These are phyloP conservation scores for Talaromyces sp. DNA, from an alignment of 2,329 filamentous ascomycete genomes.

Conservation along the genomic window DNA sequence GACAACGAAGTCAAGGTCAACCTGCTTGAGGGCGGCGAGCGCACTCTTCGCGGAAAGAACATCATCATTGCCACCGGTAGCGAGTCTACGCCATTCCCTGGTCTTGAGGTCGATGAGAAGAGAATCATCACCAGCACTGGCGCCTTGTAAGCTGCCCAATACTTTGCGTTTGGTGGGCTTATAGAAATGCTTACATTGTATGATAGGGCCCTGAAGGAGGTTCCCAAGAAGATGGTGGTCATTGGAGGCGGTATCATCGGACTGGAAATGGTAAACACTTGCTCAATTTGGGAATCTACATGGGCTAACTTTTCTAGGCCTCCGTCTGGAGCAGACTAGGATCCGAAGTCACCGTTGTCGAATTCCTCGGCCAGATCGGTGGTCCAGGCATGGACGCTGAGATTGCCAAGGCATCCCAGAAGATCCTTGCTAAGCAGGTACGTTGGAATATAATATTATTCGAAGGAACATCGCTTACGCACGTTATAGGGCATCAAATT, in stretches of 20 bases:
- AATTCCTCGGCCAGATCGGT: constrained; percentile 93
- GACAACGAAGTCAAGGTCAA: constrained; percentile 90
- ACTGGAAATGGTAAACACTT: constrained; percentile 74
- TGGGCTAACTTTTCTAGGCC: constrained; percentile 39
- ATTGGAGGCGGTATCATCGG: constrained; percentile 99
- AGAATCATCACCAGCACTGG: constrained; percentile 95
- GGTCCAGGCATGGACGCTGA: constrained; percentile 96
- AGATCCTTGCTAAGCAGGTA: constrained; percentile 83
- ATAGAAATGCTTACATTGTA: background rate
- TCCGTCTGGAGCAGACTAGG: constrained; percentile 96
- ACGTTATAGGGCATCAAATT: constrained; percentile 73
- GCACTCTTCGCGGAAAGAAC: constrained; percentile 84
- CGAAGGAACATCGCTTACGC: background rate
- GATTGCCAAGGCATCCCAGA: constrained; percentile 85
- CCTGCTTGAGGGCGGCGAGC: constrained; percentile 86
- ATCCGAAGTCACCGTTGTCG: constrained; percentile 91
- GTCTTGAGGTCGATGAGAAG: constrained; percentile 94
- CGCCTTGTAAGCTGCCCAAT: constrained; percentile 53
- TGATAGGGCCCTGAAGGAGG: constrained; percentile 63
- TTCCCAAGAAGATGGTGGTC: constrained; percentile 94
- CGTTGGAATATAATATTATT: background rate
- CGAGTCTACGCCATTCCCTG: constrained; percentile 93
- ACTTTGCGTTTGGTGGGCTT: background rate
- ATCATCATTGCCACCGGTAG: constrained; percentile 96
- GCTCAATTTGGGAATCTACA: background rate